Base-by-base conservation (phyloP, 2,329 filamentous ascomycete species). In the Pseudodiploospora longispora region DNA sequence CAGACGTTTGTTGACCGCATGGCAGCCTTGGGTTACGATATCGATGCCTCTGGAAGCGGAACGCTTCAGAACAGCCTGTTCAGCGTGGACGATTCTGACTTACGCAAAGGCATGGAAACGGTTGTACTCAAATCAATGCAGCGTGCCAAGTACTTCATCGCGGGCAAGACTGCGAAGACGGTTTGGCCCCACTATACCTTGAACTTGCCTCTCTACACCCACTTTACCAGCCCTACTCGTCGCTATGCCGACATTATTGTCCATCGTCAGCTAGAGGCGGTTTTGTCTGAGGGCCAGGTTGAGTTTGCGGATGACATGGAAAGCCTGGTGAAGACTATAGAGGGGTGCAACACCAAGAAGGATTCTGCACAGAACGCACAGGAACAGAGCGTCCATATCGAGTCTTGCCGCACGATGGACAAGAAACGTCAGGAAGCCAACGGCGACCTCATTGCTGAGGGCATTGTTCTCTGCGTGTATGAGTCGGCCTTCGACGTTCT, bases 261-360 rank as follows among this genome's bases (percentile, higher is more conserved):
- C 31, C 93, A 98, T 65, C 89, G 93, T 46, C 93, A 98, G 67
- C 75, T 98, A 28, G 90, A 97, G 60, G 78, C 86, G 47, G 81
- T 88, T 41, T 75, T 98, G 33, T 93, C 88, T 1, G 80, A 88
- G 43, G 87, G 86, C 50, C 77, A 83, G 50, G 75, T 87, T 39
- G 89, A 96, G 58, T 96, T 93, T 64, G 82, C 72, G 4, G 93
- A 98, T 54, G 93, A 98, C 50, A 66, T 93, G 48, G 93, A 98
- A 61, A 83, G 75, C 46, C 73, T 98, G 36, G 82, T 82, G 57
- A 98, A 97, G 79, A 95, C 86, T 41, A 86, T 90, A 6, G 93
- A 98, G 66, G 81, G 87, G 55, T 95, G 88, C 76, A 98, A 98
- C 72, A 95, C 87, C 61, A 98, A 97, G 82, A 98, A 97, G 67